Conservation (phyloP, 768 basidiomycete species). For the Collybia sordida region DNA sequence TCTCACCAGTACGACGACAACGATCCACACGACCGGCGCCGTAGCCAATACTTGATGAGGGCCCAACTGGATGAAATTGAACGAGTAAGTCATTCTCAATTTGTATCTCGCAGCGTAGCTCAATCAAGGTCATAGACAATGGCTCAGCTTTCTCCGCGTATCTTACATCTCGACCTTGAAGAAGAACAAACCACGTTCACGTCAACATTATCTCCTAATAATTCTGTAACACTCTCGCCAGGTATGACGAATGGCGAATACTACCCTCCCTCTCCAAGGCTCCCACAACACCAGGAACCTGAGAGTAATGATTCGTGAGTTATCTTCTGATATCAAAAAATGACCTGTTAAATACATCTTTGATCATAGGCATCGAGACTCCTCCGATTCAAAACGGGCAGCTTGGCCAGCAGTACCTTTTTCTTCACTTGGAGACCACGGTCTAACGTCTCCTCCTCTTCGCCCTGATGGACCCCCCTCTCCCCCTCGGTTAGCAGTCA, state of each 20-base stretch:
- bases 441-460: slow-evolving; percentile 17
- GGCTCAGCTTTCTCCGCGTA: slow-evolving; percentile 65
- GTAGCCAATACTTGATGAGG: slow-evolving; percentile 74
- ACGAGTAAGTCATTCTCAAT: slow-evolving; percentile 35
- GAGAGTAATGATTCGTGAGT: slow-evolving; percentile 18
- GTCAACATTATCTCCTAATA: slow-evolving; percentile 31
- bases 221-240: slow-evolving; percentile 27
- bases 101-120: not conserved
- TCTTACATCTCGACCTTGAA: slow-evolving; percentile 38
- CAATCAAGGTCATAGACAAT: slow-evolving; percentile 43
- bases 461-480: slow-evolving; percentile 37
- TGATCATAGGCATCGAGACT: slow-evolving; percentile 11
- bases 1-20: slow-evolving; percentile 58
- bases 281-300: slow-evolving; percentile 27
- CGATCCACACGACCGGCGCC: slow-evolving; percentile 72
- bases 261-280: slow-evolving; percentile 36
- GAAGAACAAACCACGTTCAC: slow-evolving; percentile 27
- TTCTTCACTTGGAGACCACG: slow-evolving; percentile 28
- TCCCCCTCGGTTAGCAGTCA: slow-evolving; percentile 65
- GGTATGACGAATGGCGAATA: slow-evolving; percentile 23
- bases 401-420: slow-evolving; percentile 45
- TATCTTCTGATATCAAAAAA: slow-evolving; percentile 11
- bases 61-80: slow-evolving; percentile 81
- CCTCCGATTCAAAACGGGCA: slow-evolving; percentile 12
- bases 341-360: slow-evolving; percentile 2